Percentiles rank a stretch among this genome's conserved stretches.
Evolutionary conservation across 176 grass and related monocot species (phyloP).

Genomic region (Carex parvula): DNA sequence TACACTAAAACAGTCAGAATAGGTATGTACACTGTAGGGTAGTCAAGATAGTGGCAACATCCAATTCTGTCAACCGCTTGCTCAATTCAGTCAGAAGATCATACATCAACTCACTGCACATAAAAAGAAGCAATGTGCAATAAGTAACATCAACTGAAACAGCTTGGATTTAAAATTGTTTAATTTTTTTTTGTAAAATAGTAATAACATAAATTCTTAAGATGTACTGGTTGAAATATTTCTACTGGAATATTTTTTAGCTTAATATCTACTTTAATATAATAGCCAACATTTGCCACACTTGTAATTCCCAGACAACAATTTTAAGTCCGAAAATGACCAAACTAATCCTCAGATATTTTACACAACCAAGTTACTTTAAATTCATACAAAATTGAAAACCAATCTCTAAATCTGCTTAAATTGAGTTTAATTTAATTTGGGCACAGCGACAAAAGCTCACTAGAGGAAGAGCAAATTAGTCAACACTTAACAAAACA

Average conservation of each 20-base stretch:
- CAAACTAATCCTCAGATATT: not conserved
- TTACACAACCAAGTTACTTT: not conserved
- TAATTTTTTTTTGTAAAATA: not conserved
- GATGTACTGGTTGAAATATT: not conserved
- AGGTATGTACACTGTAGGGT: too few species aligned
- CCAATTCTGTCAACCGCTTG: slow-evolving; percentile 71
- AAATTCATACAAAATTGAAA: not conserved
- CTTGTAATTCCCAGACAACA: not conserved
- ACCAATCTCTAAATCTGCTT: not conserved
- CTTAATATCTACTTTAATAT: not conserved
- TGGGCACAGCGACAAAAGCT: not conserved
- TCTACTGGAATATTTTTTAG: not conserved
- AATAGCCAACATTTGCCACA: not conserved
- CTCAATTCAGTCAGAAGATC: slow-evolving; percentile 69
- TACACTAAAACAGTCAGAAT: too few species aligned
- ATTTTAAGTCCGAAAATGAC: not conserved
- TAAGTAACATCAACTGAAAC: too few species aligned
- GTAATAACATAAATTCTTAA: not conserved
- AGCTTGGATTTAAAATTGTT: too few species aligned
- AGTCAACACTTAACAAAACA: not conserved
- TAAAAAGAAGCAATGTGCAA: not conserved
- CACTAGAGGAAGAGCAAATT: not conserved
- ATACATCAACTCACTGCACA: slow-evolving; percentile 67
- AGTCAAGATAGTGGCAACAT: too few species aligned
- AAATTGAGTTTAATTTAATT: not conserved